Conservation (phyloP, 129 eudicot genomes). For the Pittosporum tobira region DNA sequence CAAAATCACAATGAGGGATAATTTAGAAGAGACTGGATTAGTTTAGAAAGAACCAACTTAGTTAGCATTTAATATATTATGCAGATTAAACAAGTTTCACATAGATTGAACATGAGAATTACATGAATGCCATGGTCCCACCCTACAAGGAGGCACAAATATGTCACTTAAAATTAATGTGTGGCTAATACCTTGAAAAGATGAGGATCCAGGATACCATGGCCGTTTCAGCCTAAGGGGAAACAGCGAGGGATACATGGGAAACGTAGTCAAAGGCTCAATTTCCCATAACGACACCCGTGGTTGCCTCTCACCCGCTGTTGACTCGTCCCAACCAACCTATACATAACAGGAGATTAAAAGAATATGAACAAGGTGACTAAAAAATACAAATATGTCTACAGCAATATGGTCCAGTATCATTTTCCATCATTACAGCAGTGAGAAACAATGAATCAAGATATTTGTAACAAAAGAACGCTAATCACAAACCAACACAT, state of each 20-base stretch:
- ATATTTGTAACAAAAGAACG: neutral
- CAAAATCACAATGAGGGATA: neutral
- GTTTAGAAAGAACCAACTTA: too few relatives aligned
- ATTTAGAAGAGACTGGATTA: too few relatives aligned
- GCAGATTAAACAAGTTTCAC: too few relatives aligned
- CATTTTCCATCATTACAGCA: neutral
- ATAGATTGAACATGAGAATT: neutral
- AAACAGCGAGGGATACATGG: constrained; percentile 96
- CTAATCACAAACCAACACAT: too few relatives aligned
- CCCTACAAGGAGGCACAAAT: neutral
- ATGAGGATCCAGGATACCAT: constrained; percentile 92
- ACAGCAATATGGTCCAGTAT: neutral
- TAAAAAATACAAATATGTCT: neutral
- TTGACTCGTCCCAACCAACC: constrained; percentile 99
- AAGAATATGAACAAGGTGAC: neutral
- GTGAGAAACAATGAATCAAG: neutral
- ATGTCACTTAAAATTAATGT: too few relatives aligned
- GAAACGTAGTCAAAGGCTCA: constrained; percentile 92
- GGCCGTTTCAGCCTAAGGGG: constrained; percentile 90
- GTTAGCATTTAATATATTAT: too few relatives aligned
- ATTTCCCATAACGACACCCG: constrained; percentile 96
- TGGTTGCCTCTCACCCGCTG: constrained; percentile 97
- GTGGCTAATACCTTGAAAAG: constrained; percentile 60
- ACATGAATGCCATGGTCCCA: neutral
- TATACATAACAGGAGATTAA: constrained; percentile 15